A percentile compares a stretch with the other conserved stretches of the same genome.
These are phyloP conservation scores for Leccinum fallax DNA, from an alignment of 1,284 basidiomycete species.

Conservation along the genomic window DNA sequence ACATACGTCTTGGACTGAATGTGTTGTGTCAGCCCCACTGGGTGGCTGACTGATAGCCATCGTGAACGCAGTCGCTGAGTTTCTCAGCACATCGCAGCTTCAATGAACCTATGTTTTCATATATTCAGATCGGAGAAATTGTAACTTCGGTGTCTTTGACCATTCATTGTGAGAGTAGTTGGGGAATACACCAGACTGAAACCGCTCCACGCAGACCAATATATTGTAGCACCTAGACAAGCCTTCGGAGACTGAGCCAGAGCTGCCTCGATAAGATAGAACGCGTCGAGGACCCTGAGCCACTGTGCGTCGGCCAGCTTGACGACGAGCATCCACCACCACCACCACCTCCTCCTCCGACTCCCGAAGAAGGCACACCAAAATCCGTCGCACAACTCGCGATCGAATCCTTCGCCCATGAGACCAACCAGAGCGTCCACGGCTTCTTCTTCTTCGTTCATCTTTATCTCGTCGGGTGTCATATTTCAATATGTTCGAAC, in stretches of 20 bases:
- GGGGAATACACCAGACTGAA: neutral
- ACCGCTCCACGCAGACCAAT: neutral
- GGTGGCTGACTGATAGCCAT: constrained; percentile 13
- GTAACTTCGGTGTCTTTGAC: neutral
- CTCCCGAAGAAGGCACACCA: constrained; percentile 25
- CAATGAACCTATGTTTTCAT: neutral
- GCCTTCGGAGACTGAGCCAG: neutral
- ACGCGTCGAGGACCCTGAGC: constrained; percentile 8
- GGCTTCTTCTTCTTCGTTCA: constrained; percentile 22
- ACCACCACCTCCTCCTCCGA: neutral
- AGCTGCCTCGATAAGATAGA: constrained; percentile 7
- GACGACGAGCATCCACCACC: neutral
- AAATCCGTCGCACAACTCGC: constrained; percentile 50
- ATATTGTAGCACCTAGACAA: neutral
- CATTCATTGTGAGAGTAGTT: neutral
- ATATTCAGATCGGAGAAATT: neutral
- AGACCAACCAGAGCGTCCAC: constrained; percentile 29
- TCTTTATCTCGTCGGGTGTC: constrained; percentile 18
- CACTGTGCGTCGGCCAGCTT: constrained; percentile 1
- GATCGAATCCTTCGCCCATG: constrained; percentile 44
- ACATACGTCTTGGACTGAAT: constrained; percentile 1
- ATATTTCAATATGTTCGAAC: constrained; percentile 2
- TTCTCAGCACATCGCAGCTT: neutral
- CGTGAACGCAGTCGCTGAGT: neutral
- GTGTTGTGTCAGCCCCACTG: constrained; percentile 18